Evolutionary conservation across 1,284 basidiomycete genomes (phyloP).

Genomic region (Cerrena zonata): DNA sequence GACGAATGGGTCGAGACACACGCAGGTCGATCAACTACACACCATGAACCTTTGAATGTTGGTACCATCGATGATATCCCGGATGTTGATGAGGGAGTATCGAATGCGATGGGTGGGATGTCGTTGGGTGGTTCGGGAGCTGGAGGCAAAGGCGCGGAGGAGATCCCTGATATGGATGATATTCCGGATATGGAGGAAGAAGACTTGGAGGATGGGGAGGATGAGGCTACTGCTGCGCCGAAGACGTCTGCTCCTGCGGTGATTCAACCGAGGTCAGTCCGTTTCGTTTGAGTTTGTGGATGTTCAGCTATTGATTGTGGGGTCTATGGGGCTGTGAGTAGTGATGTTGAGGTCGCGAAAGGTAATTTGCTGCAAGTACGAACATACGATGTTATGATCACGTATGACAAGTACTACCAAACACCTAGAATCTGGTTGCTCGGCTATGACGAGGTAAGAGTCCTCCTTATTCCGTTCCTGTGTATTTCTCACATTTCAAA

Average conservation of each 20-base stretch:
- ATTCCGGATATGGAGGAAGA: slow-evolving; percentile 38
- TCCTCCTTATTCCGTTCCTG: not conserved
- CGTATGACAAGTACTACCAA: slow-evolving; percentile 98
- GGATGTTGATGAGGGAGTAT: slow-evolving; percentile 82
- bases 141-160: slow-evolving; percentile 39
- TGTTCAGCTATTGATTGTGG: not conserved
- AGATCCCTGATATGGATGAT: slow-evolving; percentile 37
- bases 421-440: slow-evolving; percentile 92
- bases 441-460: slow-evolving; percentile 84
- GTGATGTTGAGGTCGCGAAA: slow-evolving; percentile 58
- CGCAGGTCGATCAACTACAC: slow-evolving; percentile 56
- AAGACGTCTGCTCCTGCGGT: slow-evolving; percentile 32
- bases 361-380: slow-evolving; percentile 89
- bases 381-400: slow-evolving; percentile 99
- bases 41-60: slow-evolving; percentile 47
- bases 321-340: slow-evolving; percentile 21
- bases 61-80: slow-evolving; percentile 74
- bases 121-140: slow-evolving; percentile 39
- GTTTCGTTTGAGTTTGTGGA: not conserved
- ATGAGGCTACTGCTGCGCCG: slow-evolving; percentile 78
- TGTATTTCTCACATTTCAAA: not conserved
- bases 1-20: slow-evolving; percentile 89
- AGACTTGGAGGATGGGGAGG: slow-evolving; percentile 41
- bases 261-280: slow-evolving; percentile 24
- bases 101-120: slow-evolving; percentile 60